Conservation (phyloP, 768 basidiomycete genomes). For the Lentinula aciculospora region DNA sequence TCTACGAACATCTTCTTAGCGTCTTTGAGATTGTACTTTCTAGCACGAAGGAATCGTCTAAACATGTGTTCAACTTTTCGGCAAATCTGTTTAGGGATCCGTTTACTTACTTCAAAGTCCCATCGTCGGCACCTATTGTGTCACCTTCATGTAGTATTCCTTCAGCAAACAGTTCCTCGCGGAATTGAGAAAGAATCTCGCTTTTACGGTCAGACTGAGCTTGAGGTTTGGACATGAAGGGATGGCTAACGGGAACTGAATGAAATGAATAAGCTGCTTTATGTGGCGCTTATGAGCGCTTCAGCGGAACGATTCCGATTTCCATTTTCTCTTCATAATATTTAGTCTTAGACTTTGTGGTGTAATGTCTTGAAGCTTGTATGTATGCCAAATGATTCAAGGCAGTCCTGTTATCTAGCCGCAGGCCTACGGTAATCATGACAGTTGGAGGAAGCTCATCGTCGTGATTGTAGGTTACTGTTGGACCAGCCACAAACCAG, state of each 20-base stretch:
- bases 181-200: constrained; percentile 43
- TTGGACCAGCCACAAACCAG: too few relatives aligned
- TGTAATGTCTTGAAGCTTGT: background rate
- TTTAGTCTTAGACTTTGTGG: background rate
- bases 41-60: constrained; percentile 75
- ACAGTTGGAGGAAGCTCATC: too few relatives aligned
- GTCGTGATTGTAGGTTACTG: too few relatives aligned
- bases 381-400: too few relatives aligned
- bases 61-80: background rate
- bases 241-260: too few relatives aligned
- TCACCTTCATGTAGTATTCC: constrained; percentile 55
- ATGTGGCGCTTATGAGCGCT: background rate
- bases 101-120: constrained; percentile 60
- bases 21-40: constrained; percentile 53
- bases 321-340: background rate
- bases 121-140: constrained; percentile 54
- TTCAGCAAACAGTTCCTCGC: constrained; percentile 44
- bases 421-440: too few relatives aligned
- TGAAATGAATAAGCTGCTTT: background rate
- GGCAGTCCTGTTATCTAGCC: too few relatives aligned
- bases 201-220: background rate
- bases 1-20: constrained; percentile 62
- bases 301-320: background rate
- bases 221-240: background rate
- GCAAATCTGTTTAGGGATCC: constrained; percentile 16